phyloP scores from a whole-genome alignment of 2,329 filamentous ascomycete genomes.

The Calonectria pteridis region DNA sequence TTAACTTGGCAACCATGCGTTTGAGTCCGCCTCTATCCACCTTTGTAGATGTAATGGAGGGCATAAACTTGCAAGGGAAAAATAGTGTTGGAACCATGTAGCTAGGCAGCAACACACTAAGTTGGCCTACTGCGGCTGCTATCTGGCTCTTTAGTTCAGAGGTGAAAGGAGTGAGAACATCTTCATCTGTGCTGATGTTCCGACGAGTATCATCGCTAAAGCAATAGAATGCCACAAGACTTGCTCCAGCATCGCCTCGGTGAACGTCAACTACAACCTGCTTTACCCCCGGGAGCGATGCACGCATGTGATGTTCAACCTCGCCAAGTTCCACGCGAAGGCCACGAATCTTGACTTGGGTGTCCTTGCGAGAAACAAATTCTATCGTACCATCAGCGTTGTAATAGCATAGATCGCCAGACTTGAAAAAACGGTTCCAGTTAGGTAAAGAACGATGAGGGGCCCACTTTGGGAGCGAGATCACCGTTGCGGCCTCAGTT shows the following conservation, averaged over 20 bases:
- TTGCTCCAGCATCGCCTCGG: neutral
- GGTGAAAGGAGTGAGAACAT: neutral
- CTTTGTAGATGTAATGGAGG: neutral
- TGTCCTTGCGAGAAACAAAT: neutral
- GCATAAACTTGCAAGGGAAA: neutral
- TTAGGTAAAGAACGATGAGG: neutral
- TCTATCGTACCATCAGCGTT: neutral
- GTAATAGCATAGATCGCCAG: neutral
- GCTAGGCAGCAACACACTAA: neutral
- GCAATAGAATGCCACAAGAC: neutral
- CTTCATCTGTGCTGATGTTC: neutral
- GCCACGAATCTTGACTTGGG: neutral
- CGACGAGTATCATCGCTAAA: neutral
- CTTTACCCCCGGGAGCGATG: neutral
- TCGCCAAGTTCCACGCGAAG: neutral
- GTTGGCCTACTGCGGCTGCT: too few species aligned
- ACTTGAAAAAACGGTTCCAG: neutral
- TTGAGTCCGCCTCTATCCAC: neutral
- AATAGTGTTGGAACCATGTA: neutral
- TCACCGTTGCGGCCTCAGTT: neutral
- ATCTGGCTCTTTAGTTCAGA: neutral
- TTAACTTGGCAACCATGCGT: neutral
- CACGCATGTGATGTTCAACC: neutral
- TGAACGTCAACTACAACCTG: neutral
- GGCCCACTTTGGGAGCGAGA: neutral